Base-by-base conservation (phyloP, 2,329 filamentous ascomycete genomes). In the Stagonosporopsis cucurbitacearum region DNA sequence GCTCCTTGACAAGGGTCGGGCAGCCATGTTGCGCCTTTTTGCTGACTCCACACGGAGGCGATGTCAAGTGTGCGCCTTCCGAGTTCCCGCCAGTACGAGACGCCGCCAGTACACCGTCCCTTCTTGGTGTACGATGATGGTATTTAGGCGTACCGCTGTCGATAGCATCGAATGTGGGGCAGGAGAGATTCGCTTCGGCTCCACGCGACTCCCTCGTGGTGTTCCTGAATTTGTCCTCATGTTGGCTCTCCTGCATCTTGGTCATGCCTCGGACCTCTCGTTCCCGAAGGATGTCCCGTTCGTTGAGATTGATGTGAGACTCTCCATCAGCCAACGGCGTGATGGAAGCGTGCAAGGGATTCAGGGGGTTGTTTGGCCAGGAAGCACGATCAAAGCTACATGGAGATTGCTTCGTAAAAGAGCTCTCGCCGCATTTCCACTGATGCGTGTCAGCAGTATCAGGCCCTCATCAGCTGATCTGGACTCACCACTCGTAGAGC, bases 341-440 rank as follows among this genome's bases (percentile, higher is more conserved):
- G 40, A 69, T 63, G 9, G 62, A 69, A 6, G 58, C 48, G 53
- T 70, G 64, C 6, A 69, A 55, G 9, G 63, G 65, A 26, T 67
- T 70, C n/a, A 68, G 56, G 9, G 61, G 50, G 47, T 50, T 62
- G 32, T 54, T 51, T 5, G 61, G 59, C 26, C 63, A 48, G 13
- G 50, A 55, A 9, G 65, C 68, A 15, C 65, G 64, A 43, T 69
- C 67, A 53, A 64, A 66, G 47, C 62, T 65, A 54, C 68, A 70
- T 0, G 62, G 62, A 1, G 63, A 70, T 36, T 57, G 63, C 48
- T 69, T 70, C 28, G 65, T 71, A 54, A 67, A 70, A 53, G 60
- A 64, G 52, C 63, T 69, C 20, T 69, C 67, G 22, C 66, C 67
- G 36, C 65, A 68, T 30, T 60, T 44, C 68, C 65, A 69, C 68